Evolutionary conservation across 2,329 filamentous ascomycete species (phyloP), one percentile per base, ranked within the genome.

Genomic region (Gnomoniopsis sp.): DNA sequence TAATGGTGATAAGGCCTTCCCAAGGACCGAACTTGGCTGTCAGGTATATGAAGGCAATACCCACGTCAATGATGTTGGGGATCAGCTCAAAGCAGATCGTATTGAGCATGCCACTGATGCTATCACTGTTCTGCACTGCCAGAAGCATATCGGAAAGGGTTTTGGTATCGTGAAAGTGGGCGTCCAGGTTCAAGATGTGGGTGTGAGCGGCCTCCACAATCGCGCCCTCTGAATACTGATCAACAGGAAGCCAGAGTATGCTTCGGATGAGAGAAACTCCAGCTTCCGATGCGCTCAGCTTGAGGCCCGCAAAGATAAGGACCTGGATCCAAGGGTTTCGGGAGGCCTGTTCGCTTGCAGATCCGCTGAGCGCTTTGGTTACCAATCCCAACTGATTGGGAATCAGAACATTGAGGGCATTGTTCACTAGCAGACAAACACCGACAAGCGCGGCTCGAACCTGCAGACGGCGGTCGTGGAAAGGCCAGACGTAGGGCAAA

Each of bases 361-460:
- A 17, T 22, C 48, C 46, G 10, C 56, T 79, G 22, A 96, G 75
- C 61, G 83, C 83, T 66, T 95, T 85, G 63, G 90, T 87, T 63
- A 96, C 86, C 59, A 90, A 85, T 63, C 91, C 91, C 34, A 93
- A 84, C 68, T 95, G 90, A 21, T 89, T 83, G n/a, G 91, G 91
- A 34, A 91, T 85, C 46, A 96, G 75, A 15, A 96, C 77, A 65
- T 92, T 90, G 52, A 96, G 76, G 6, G 83, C 83, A 63, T 93
- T 91, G 57, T 87, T 83, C 53, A 79, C 76, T n/a, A 92, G 70
- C 22, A 95, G 77, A 64, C 89, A 89, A 1, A 89, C 47, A 0
- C 82, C 81, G 48, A 95, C 87, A 3, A 89, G 77, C 12, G 82
- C 74, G 21, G 89, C 83, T 55, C 87, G 86, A 19, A 89, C 70